Conservation (phyloP, 441 rosid genomes). For the Cnidoscolus chayamansa region DNA sequence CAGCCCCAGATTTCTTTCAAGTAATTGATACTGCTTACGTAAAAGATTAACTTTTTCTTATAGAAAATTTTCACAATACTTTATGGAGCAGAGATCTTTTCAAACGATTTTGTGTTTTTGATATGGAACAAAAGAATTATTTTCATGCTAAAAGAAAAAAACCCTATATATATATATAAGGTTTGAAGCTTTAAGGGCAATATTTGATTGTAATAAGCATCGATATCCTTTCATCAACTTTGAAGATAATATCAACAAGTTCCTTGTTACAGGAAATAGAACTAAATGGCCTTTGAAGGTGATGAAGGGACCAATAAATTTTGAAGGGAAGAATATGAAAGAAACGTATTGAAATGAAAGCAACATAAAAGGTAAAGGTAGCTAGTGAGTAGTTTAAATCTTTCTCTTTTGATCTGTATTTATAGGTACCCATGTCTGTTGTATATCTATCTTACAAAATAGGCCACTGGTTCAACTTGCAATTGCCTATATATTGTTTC, state of each 20-base stretch:
- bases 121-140: too few species aligned
- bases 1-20: not conserved
- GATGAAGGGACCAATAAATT: not conserved
- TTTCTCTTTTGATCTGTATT: not conserved
- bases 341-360: not conserved
- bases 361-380: not conserved
- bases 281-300: not conserved
- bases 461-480: conserved; percentile 5
- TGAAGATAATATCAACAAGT: too few species aligned
- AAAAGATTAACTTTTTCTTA: not conserved
- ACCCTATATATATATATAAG: too few species aligned
- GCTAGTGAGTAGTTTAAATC: not conserved
- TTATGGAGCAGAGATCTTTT: too few species aligned
- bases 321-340: not conserved
- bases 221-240: too few species aligned
- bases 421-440: not conserved
- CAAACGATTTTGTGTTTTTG: too few species aligned
- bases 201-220: too few species aligned
- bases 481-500: not conserved
- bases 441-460: not conserved
- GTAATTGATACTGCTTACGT: not conserved
- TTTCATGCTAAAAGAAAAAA: too few species aligned
- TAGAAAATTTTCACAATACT: not conserved
- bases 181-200: too few species aligned
- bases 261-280: too few species aligned